Evolutionary conservation across 108 stramenopile species (phyloP).

Genomic region (Nitzschia sp.): DNA sequence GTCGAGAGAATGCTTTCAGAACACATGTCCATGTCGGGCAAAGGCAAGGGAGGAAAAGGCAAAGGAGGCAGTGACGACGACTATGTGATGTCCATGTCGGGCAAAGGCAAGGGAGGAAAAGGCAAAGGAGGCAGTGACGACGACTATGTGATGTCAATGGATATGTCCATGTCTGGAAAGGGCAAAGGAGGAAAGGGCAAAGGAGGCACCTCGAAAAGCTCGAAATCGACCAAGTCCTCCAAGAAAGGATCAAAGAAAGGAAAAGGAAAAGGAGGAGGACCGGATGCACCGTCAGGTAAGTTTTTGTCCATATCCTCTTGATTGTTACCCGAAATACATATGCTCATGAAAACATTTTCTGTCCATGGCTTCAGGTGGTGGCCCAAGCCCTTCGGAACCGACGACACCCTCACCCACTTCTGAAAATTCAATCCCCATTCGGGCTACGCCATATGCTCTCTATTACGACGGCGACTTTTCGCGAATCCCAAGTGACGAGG

Average conservation of each 20-base stretch:
- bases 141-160: background rate
- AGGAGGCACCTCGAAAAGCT: too few species aligned
- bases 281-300: too few species aligned
- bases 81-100: too few species aligned
- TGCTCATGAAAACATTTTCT: too few species aligned
- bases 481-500: constrained; percentile 6
- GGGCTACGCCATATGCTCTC: constrained; percentile 23
- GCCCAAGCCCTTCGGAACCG: constrained; percentile 2
- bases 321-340: too few species aligned
- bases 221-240: constrained; percentile 8
- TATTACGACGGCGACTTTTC: constrained; percentile 17
- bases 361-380: too few species aligned
- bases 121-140: constrained; percentile 13
- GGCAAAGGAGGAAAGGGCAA: background rate
- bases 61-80: constrained; percentile 2
- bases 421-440: constrained; percentile 21
- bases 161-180: constrained; percentile 7
- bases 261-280: background rate
- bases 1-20: background rate
- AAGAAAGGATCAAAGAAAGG: constrained; percentile 6
- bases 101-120: constrained; percentile 5
- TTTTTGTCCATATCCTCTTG: too few species aligned
- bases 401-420: constrained; percentile 35
- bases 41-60: constrained; percentile 2
- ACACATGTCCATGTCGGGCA: background rate